Base-by-base conservation (phyloP, 331 rosid species). In the Rosa hybrid region DNA sequence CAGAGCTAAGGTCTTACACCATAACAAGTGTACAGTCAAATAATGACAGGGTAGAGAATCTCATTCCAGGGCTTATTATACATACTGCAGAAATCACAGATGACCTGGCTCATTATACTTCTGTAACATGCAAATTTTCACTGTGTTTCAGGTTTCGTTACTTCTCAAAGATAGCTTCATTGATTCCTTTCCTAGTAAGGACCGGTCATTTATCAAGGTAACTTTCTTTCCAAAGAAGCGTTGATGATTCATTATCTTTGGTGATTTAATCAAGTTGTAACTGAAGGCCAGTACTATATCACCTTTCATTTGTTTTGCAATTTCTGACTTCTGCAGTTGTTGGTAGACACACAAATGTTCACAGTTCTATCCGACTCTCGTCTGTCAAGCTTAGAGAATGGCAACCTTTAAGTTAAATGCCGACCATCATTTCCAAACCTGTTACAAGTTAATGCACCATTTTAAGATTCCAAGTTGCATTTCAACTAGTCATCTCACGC, bases 81-180 rank as follows among this genome's bases (percentile, higher is more conserved):
- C 80, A 30, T 80, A 71, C 12, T 5, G 50, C n/a, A 44, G 67
- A 50, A 48, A 62, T 72, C 39, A 16, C 44, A 27, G 75, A 82
- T 14, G 74, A 79, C 76, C 60, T 68, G 64, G 54, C 80, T 84
- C 82, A 64, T 77, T 34, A 62, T 77, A 42, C 62, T 65, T 49
- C 30, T 71, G 63, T 83, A 45, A 45, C 77, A 38, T 73, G 51
- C 45, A 8, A 76, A 65, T 8, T 46, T 74, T 63, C 46, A 46
- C 73, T 44, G 17, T 60, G 45, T 53, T 82, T 70, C 89, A 89
- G 98, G 98, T 95, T 90, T 92, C 98, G 77, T 87, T 94, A 83
- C 98, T 92, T 84, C 94, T 94, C 74, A 94, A 92, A 82, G 98
- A 94, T 63, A 92, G 93, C 89, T 95, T 89, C 84, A 90, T 95